Conservation (phyloP, 2,329 filamentous ascomycete species). For the Trichophaea hybrida region DNA sequence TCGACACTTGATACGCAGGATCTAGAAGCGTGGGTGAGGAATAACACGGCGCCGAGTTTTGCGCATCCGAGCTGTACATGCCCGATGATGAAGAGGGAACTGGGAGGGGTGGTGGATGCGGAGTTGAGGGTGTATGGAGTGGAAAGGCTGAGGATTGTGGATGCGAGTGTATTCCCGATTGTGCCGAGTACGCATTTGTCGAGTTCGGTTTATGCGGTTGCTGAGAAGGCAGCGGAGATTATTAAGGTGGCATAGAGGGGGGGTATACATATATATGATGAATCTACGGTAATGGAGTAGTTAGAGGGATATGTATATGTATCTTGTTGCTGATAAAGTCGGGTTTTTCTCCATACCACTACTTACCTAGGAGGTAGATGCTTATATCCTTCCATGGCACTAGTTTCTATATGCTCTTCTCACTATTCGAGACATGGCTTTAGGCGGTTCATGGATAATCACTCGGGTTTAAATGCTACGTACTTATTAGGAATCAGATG, state of each 20-base stretch:
- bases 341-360: no score
- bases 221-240: slow-evolving; percentile 27
- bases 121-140: slow-evolving; percentile 32
- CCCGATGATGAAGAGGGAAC: slow-evolving; percentile 62
- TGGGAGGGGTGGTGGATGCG: slow-evolving; percentile 30
- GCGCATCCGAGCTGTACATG: slow-evolving; percentile 83
- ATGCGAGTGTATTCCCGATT: slow-evolving; percentile 32
- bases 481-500: no score
- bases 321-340: no score
- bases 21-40: slow-evolving; percentile 62
- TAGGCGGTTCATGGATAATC: no score
- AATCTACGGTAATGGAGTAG: no score
- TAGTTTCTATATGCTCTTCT: no score
- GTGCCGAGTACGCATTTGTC: slow-evolving; percentile 30
- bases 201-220: slow-evolving; percentile 28
- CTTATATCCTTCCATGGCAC: no score
- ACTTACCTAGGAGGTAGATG: no score
- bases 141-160: slow-evolving; percentile 31
- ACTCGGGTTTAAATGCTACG: no score
- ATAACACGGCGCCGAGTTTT: slow-evolving; percentile 65
- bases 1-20: slow-evolving; percentile 58
- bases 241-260: slow-evolving; percentile 35
- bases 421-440: no score
- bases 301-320: no score
- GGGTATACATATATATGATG: slow-evolving; percentile 24